Percentiles rank a stretch among this genome's conserved stretches.
These are phyloP conservation scores for Bullera alba DNA, from an alignment of 768 basidiomycete species.

Conservation along the genomic window DNA sequence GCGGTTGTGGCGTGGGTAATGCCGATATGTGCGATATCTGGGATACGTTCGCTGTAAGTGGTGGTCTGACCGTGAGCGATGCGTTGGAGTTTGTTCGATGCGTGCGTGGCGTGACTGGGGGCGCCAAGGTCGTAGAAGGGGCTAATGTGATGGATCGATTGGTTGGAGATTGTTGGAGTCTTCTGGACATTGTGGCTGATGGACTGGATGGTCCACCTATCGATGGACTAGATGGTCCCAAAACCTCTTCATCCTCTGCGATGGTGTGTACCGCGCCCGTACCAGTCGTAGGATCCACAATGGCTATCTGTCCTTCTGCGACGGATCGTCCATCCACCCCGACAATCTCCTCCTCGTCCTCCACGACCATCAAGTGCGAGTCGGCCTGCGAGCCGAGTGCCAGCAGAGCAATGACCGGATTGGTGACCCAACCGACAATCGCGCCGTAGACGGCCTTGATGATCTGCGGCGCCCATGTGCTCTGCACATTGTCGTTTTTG, in stretches of 20 bases:
- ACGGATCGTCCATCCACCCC: slow-evolving; percentile 8
- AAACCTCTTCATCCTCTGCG: slow-evolving; percentile 8
- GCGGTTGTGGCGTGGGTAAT: slow-evolving; percentile 2
- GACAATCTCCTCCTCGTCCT: slow-evolving; percentile 10
- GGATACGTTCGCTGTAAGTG: slow-evolving; percentile 24
- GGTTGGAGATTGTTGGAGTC: neutral
- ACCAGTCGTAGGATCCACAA: slow-evolving; percentile 3
- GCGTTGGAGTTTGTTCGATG: slow-evolving; percentile 3
- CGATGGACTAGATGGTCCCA: neutral
- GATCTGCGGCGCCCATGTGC: slow-evolving; percentile 41
- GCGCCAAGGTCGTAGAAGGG: slow-evolving; percentile 11
- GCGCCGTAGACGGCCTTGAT: slow-evolving; percentile 44
- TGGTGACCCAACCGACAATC: slow-evolving; percentile 43
- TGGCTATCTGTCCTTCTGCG: slow-evolving; percentile 15
- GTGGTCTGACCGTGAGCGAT: slow-evolving; percentile 12
- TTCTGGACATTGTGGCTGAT: neutral
- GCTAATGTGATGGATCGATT: neutral
- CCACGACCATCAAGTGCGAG: slow-evolving; percentile 39
- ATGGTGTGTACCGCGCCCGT: slow-evolving; percentile 1
- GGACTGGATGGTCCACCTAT: neutral
- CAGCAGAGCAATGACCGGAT: slow-evolving; percentile 43
- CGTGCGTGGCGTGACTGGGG: slow-evolving; percentile 9
- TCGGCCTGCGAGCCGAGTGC: slow-evolving; percentile 45
- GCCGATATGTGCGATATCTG: slow-evolving; percentile 13
- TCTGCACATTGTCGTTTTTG: slow-evolving; percentile 31